Percentiles rank a stretch among this genome's conserved stretches.
Evolutionary conservation across 2,329 filamentous ascomycete genomes (phyloP).

Genomic region (Stenocarpella maydis): DNA sequence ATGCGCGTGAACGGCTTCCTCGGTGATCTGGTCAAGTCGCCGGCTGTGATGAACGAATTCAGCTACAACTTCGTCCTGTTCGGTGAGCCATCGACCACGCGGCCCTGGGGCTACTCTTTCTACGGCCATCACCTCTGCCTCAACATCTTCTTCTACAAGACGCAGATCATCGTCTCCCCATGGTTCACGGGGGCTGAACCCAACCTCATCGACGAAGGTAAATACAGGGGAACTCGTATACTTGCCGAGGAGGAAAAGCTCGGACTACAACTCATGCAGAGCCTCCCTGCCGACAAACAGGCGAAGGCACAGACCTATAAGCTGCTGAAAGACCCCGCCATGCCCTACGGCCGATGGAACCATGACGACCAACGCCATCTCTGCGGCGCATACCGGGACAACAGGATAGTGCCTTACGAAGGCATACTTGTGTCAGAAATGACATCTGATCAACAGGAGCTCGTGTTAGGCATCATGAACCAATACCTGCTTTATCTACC

Average conservation of each 20-base stretch:
- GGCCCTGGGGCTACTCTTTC: slow-evolving; percentile 76
- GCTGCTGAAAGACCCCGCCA: slow-evolving; percentile 67
- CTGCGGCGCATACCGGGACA: slow-evolving; percentile 81
- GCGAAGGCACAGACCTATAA: slow-evolving; percentile 64
- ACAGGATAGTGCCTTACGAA: slow-evolving; percentile 78
- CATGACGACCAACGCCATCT: slow-evolving; percentile 81
- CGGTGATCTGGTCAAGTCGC: slow-evolving; percentile 69
- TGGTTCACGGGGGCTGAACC: slow-evolving; percentile 85
- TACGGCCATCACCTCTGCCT: slow-evolving; percentile 84
- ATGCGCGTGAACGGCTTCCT: slow-evolving; percentile 82
- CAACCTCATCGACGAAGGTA: slow-evolving; percentile 74
- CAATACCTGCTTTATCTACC: slow-evolving; percentile 77
- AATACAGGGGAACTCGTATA: slow-evolving; percentile 70
- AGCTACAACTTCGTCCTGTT: slow-evolving; percentile 82
- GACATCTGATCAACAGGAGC: slow-evolving; percentile 54
- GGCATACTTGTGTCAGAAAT: slow-evolving; percentile 66
- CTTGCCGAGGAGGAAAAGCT: slow-evolving; percentile 70
- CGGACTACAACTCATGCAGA: slow-evolving; percentile 76
- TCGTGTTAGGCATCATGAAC: slow-evolving; percentile 66
- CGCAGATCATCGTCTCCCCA: slow-evolving; percentile 74
- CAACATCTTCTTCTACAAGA: slow-evolving; percentile 71
- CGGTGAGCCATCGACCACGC: slow-evolving; percentile 62
- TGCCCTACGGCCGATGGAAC: slow-evolving; percentile 78
- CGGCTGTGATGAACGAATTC: slow-evolving; percentile 74
- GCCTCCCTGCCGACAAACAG: slow-evolving; percentile 57